Base-by-base conservation (phyloP, 2,329 filamentous ascomycete genomes). In the Stagonosporopsis tanaceti region DNA sequence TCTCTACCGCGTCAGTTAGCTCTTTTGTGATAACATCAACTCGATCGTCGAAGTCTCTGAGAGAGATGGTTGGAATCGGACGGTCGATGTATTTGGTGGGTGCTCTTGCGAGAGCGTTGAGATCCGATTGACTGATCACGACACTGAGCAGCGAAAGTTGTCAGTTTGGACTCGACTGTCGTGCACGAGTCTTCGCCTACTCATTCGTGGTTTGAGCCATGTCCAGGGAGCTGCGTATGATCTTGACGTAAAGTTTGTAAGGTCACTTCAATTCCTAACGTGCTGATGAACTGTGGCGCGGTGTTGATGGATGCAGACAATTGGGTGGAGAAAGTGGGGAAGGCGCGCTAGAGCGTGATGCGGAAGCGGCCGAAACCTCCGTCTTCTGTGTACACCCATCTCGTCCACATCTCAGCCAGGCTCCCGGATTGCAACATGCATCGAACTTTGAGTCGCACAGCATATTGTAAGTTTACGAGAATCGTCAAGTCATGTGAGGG, bases 1-100 rank as follows among this genome's bases (percentile, higher is more conserved):
- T 82, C 62, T 87, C 84, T 2, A 85, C 83, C 0, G 85, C 85
- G 11, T 78, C 62, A 53, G 83, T 74, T 2, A 87, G 77, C 59
- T 86, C 71, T 1, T 69, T 50, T 0, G 84, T 84, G 61, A 87
- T 87, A 38, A 80, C 73, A 55, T 84, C 79, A 64, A 85, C 80
- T 47, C 85, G 81, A 4, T 71, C 61, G 27, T 81, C 76, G 65
- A 86, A 87, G 71, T 86, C 73, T 39, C 69, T 76, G 3, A 87
- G 76, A 1, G 85, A 87, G 68, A 88, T 65, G 7, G 59, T 67
- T 9, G 65, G 67, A 8, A 61, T 46, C 4, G 50, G 11, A 12
- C 65, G 61, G 28, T 63, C 51, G 27, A 65, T 38, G 38, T 68
- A 68, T 35, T 60, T 62, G 24, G 65, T 68, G 12, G 62, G 60